phyloP scores from a whole-genome alignment of 306 rosid genomes.

The Cicer arietinum region DNA sequence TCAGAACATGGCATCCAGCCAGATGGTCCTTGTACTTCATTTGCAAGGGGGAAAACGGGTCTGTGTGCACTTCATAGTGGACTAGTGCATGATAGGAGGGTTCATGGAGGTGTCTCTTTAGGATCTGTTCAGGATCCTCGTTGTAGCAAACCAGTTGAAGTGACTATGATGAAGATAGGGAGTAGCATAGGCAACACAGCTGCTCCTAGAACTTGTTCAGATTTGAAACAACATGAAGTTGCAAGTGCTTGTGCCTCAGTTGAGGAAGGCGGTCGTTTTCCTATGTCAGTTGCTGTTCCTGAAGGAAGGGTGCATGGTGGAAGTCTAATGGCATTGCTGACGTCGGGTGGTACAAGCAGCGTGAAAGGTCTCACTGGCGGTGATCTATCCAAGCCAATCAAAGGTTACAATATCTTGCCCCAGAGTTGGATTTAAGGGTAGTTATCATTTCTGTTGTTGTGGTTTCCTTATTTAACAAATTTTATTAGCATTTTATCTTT shows the following conservation, averaged over 20 bases:
- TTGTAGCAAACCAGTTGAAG: constrained; percentile 56
- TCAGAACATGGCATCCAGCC: constrained; percentile 65
- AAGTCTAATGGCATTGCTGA: constrained; percentile 78
- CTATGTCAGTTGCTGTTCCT: constrained; percentile 52
- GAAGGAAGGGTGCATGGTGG: constrained; percentile 99
- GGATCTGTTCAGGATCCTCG: constrained; percentile 66
- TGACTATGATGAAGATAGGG: constrained; percentile 52
- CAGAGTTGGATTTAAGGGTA: constrained; percentile 67
- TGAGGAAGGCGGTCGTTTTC: constrained; percentile 46
- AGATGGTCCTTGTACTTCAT: constrained; percentile 76
- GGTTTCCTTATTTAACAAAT: constrained; percentile 49
- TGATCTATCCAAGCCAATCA: constrained; percentile 52
- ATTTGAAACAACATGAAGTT: constrained; percentile 45
- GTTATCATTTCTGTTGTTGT: constrained; percentile 37
- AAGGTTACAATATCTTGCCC: constrained; percentile 48
- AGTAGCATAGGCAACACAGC: constrained; percentile 36
- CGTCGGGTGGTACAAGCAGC: constrained; percentile 53
- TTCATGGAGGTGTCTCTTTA: constrained; percentile 84
- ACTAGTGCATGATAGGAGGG: constrained; percentile 87
- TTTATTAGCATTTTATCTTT: constrained; percentile 45
- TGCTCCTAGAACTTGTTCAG: constrained; percentile 34
- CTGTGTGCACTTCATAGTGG: constrained; percentile 90
- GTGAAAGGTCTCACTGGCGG: constrained; percentile 38
- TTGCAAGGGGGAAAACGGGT: constrained; percentile 89
- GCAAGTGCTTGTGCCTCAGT: constrained; percentile 41